Base-by-base conservation (phyloP, 768 basidiomycete species). In the Gloeophyllum trabeum region DNA sequence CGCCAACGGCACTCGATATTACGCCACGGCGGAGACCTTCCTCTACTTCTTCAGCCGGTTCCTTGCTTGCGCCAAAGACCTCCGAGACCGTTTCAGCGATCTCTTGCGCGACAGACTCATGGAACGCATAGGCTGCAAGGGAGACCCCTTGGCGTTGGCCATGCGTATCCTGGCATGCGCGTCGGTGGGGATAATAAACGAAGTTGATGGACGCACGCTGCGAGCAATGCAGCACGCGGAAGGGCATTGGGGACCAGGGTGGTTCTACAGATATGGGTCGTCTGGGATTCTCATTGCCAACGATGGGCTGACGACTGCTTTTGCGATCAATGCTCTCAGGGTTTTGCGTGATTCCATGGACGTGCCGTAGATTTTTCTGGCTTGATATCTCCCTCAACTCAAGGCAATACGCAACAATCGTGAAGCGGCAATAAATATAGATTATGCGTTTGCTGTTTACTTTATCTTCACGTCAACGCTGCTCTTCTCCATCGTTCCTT, bases 211-310 rank as follows among this genome's bases (percentile, higher is more conserved):
- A 6, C 52, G 61, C 6, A 52, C 57, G 6, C 61, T 75, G 12
- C 60, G 69, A 7, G 49, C 58, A 6, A 51, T 71, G 46, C 73
- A 75, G 46, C 58, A 60, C 40, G 66, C 65, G 43, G 71, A 74
- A 46, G 73, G 73, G 20, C 63, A 66, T 2, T 75, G 68, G 66
- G 63, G 62, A 39, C 61, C 58, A n/a, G 70, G 73, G 1, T 74
- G 71, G 70, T 60, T 75, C 23, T 75, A 71, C 56, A 72, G 66
- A 51, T 70, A 69, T 45, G 70, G 69, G 7, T 58, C 61, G 2
- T 62, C 66, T 1, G 65, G 65, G 2, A 57, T 71, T 34, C 54
- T 54, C 28, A 70, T 74, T 25, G 66, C 67, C 21, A 75, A 74
- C 51, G 58, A 66, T 4, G 72, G 73, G 2, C 52, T 75, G 16